Evolutionary conservation across 352 stramenopile species (phyloP).

Genomic region (Phytophthora pini): DNA sequence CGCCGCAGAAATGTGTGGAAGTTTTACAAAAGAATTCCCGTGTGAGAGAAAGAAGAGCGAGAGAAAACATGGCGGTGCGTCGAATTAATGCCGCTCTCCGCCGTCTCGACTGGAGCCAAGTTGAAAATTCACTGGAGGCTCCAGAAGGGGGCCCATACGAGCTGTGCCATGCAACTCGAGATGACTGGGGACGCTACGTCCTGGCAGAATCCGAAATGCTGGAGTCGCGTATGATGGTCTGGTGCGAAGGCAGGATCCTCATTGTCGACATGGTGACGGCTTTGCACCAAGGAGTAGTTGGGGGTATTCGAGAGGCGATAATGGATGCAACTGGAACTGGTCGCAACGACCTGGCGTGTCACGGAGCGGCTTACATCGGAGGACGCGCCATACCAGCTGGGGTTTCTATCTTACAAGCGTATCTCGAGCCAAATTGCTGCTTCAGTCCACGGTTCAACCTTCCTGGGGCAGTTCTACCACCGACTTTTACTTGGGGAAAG

Average conservation of each 20-base stretch:
- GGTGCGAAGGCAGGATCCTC: constrained; percentile 1
- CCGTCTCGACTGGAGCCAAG: neutral
- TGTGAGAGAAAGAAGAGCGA: no score
- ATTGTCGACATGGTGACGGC: neutral
- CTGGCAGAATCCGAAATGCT: no score
- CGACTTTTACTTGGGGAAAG: neutral
- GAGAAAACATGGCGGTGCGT: neutral
- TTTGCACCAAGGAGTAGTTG: no score
- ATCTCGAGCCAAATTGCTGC: no score
- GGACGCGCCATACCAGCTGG: neutral
- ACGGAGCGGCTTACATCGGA: no score
- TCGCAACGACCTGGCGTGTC: no score
- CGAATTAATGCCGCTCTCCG: constrained; percentile 4
- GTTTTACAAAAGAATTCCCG: no score
- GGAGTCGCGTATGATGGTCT: constrained; percentile 1
- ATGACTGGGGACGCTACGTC: constrained; percentile 15
- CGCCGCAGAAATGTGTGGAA: no score
- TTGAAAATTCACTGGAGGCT: constrained; percentile 5
- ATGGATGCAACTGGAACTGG: no score
- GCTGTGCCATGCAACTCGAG: constrained; percentile 2
- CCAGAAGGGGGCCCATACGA: constrained; percentile 8
- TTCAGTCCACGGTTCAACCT: neutral
- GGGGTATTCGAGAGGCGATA: no score
- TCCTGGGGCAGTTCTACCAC: neutral
- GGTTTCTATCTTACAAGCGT: no score